Evolutionary conservation across 202 grass and related monocot genomes (phyloP), one percentile per base, ranked within the genome.

Genomic region (Setaria italica): DNA sequence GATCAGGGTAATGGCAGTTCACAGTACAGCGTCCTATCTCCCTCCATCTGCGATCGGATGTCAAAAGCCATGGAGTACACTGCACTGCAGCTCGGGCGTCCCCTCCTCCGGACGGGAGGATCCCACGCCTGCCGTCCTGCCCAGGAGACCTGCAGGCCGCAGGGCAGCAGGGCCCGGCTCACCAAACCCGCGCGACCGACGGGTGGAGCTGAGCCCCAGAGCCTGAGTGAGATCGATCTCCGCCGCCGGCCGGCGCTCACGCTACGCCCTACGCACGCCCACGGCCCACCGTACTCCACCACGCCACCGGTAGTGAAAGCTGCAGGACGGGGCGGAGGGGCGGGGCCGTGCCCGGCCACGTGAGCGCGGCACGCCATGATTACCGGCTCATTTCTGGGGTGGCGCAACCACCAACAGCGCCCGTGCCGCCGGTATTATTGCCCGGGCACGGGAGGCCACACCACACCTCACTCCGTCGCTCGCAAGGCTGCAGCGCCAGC

Each of bases 371-470:
- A 71, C 37, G 19, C 62, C 76, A 71, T 87, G 80, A 87, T 87
- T 74, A 74, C 74, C 32, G 67, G 12, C 84, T 80, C 80, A 55
- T 80, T 64, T 74, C 78, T 84, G 74, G 79, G 75, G 58, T 54
- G 53, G 53, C 76, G 39, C 76, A 90, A 71, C 81, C 11, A 90
- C 85, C 85, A 87, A 72, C 89, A 90, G 19, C 54, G 77, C 76
- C 80, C 78, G 80, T 87, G 70, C 69, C 81, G 63, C 69, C 35
- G 81, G 62, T 34, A 87, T 90, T 76, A 90, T 87, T 87, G 62
- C 80, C 68, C 80, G 7, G 78, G 30, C 79, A 53, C 87, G 6
- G 41, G 41, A 46, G 67, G 4, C 69, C 66, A 49, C 74, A 17
- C 16, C 39, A 6, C 39, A 41, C 39, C 39, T 25, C 20, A 15